Conservation (phyloP, 352 stramenopile genomes). For the Achlya hypogyna region DNA sequence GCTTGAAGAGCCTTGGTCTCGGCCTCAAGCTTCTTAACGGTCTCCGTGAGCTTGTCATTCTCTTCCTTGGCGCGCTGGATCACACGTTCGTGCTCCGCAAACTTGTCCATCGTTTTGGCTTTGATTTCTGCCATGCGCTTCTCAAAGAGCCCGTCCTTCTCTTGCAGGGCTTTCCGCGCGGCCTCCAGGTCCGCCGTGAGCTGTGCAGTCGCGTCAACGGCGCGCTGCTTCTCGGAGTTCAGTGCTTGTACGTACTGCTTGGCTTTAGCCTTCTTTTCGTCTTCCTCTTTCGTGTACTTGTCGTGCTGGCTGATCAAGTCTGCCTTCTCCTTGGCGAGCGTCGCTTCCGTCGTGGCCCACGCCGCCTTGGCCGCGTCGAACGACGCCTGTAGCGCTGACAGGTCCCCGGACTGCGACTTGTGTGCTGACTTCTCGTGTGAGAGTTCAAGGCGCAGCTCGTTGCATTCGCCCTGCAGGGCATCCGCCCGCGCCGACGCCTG, state of each 20-base stretch:
- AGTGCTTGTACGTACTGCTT: slow-evolving; percentile 47
- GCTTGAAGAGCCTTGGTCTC: slow-evolving; percentile 10
- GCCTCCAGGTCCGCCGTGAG: slow-evolving; percentile 31
- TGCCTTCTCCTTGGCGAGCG: slow-evolving; percentile 28
- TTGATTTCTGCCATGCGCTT: slow-evolving; percentile 46
- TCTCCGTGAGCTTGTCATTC: neutral
- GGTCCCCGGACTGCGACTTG: neutral
- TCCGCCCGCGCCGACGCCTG: slow-evolving; percentile 11
- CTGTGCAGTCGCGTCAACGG: slow-evolving; percentile 28
- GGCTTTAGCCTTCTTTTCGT: slow-evolving; percentile 28
- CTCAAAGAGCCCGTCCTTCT: slow-evolving; percentile 65
- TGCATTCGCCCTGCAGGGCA: neutral
- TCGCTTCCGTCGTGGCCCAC: slow-evolving; percentile 15
- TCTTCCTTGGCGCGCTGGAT: slow-evolving; percentile 14
- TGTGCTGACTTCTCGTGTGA: slow-evolving; percentile 1
- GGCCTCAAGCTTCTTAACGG: slow-evolving; percentile 1
- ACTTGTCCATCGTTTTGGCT: slow-evolving; percentile 21
- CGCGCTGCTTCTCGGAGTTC: slow-evolving; percentile 37
- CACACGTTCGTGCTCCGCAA: slow-evolving; percentile 17
- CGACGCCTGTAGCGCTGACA: neutral
- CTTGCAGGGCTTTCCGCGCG: slow-evolving; percentile 50
- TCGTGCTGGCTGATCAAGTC: slow-evolving; percentile 31
- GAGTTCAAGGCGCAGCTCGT: slow-evolving; percentile 5
- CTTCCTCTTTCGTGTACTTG: slow-evolving; percentile 29
- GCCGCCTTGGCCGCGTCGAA: neutral